Conservation (phyloP, 345 rosid genomes). For the Euphorbia peplus region DNA sequence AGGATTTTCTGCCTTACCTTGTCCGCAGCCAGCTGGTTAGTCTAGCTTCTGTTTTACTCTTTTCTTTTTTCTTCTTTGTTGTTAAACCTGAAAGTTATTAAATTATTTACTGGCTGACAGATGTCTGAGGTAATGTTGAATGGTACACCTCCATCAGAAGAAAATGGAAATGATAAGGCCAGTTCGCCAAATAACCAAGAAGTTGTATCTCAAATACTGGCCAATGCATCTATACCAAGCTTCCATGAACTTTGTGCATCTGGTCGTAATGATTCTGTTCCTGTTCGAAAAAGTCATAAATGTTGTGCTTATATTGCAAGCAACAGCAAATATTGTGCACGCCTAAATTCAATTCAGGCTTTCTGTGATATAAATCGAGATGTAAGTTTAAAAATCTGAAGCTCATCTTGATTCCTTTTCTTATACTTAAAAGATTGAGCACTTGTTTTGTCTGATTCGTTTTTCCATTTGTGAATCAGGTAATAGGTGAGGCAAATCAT, state of each 20-base stretch:
- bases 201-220: conserved; percentile 54
- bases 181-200: conserved; percentile 50
- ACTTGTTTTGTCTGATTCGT: conserved; percentile 8
- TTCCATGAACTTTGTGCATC: conserved; percentile 58
- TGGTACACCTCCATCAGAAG: conserved; percentile 50
- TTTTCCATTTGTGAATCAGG: conserved; percentile 49
- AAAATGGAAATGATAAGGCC: conserved; percentile 62
- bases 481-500: conserved; percentile 81
- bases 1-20: conserved; percentile 88
- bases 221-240: conserved; percentile 69
- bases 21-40: conserved; percentile 95
- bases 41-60: conserved; percentile 21
- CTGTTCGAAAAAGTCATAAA: conserved; percentile 62
- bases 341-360: conserved; percentile 86
- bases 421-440: neutral
- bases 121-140: conserved; percentile 56
- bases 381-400: conserved; percentile 44
- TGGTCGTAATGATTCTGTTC: conserved; percentile 34
- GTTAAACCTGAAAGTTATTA: conserved; percentile 11
- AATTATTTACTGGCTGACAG: conserved; percentile 33
- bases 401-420: neutral
- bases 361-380: conserved; percentile 88
- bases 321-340: conserved; percentile 64
- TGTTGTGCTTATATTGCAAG: conserved; percentile 90
- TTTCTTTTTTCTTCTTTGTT: neutral